phyloP scores from a whole-genome alignment of 805 yeast species.

The Ogataea ramenticola region DNA sequence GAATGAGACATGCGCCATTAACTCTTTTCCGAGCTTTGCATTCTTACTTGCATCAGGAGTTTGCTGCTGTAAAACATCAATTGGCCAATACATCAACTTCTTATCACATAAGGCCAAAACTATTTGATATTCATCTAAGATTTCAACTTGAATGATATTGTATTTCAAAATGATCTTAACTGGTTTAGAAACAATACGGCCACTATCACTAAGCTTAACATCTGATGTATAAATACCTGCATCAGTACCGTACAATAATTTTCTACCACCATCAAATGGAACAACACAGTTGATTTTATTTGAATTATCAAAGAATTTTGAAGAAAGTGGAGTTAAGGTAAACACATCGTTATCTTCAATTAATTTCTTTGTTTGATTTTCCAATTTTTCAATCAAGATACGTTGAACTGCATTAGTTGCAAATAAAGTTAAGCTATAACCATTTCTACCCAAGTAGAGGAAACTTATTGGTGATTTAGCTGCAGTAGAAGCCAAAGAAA shows the following conservation, averaged over 20 bases:
- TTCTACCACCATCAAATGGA: conserved; percentile 91
- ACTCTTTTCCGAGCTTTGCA: conserved; percentile 63
- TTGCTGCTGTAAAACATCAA: conserved; percentile 52
- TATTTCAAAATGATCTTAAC: conserved; percentile 64
- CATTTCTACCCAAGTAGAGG: conserved; percentile 45
- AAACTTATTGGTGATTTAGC: conserved; percentile 43
- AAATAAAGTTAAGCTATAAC: conserved; percentile 45
- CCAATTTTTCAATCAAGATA: conserved; percentile 72
- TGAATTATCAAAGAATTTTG: conserved; percentile 64
- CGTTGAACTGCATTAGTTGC: conserved; percentile 63
- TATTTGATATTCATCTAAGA: conserved; percentile 83
- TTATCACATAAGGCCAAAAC: conserved; percentile 78
- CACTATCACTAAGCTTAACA: conserved; percentile 43
- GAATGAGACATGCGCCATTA: conserved; percentile 81
- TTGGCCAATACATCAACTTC: conserved; percentile 66
- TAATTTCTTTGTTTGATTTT: conserved; percentile 68
- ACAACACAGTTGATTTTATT: conserved; percentile 86
- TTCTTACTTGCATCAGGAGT: conserved; percentile 44
- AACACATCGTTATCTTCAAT: conserved; percentile 72
- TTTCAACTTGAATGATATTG: conserved; percentile 84
- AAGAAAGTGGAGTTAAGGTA: conserved; percentile 66
- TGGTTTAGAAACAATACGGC: conserved; percentile 62
- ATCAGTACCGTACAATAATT: conserved; percentile 85
- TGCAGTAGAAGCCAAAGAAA: conserved; percentile 17
- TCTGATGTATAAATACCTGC: conserved; percentile 84